phyloP scores from a whole-genome alignment of 73 alveolate genomes.

The Blepharisma japonicum region DNA sequence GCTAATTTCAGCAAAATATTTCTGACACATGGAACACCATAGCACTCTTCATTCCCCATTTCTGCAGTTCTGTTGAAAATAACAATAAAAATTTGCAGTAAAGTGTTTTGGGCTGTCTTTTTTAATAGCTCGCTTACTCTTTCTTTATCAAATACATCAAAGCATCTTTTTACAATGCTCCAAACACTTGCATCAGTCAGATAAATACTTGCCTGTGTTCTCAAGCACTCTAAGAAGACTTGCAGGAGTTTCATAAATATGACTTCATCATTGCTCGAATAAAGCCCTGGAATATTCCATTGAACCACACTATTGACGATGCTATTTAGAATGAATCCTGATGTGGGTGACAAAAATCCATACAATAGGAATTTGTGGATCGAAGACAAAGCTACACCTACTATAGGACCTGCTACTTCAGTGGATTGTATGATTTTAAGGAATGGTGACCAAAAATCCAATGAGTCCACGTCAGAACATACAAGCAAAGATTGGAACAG shows the following conservation, averaged over 20 bases:
- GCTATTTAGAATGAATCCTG: background rate
- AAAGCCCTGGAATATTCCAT: background rate
- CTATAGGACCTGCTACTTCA: background rate
- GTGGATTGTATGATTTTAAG: conserved; percentile 17
- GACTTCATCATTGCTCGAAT: conserved; percentile 26
- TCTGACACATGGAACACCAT: conserved; percentile 15
- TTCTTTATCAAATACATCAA: conserved; percentile 15
- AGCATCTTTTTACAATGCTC: conserved; percentile 26
- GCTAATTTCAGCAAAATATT: conserved; percentile 7
- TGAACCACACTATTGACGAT: conserved; percentile 28
- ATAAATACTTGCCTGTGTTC: conserved; percentile 24
- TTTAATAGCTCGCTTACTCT: conserved; percentile 19
- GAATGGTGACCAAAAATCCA: conserved; percentile 27
- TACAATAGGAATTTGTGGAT: conserved; percentile 17
- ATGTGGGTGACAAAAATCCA: conserved; percentile 4
- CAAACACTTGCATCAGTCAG: conserved; percentile 30
- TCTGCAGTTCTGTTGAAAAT: background rate
- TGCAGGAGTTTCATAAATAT: conserved; percentile 25
- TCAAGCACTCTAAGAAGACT: conserved; percentile 17
- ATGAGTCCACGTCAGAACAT: conserved; percentile 25
- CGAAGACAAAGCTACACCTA: conserved; percentile 21
- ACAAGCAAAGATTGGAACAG: conserved; percentile 1
- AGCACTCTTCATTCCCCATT: background rate
- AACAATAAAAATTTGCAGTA: background rate
- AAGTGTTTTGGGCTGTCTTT: conserved; percentile 26